Evolutionary conservation across 1,139 yeast genomes (phyloP).

Genomic region (Yamadazyma pseudoaaseri): DNA sequence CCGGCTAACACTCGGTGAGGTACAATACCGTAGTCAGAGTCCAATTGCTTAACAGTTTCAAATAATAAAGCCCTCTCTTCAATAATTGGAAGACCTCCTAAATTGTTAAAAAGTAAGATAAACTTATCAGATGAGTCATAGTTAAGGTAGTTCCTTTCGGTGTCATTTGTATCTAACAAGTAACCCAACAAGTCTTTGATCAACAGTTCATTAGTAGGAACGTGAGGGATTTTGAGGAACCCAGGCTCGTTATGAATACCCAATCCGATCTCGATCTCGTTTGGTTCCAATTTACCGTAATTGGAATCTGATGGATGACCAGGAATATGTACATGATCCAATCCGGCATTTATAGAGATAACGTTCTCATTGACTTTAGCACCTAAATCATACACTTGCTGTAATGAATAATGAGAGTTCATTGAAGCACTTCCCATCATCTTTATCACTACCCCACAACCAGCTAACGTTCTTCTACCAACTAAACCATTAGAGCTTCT

Average conservation of each 20-base stretch:
- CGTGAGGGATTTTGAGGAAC: conserved; percentile 32
- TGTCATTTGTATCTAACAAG: conserved; percentile 37
- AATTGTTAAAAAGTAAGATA: conserved; percentile 46
- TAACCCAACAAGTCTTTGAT: conserved; percentile 34
- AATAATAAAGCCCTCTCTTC: conserved; percentile 32
- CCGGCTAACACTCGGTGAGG: conserved; percentile 47
- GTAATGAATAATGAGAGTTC: conserved; percentile 30
- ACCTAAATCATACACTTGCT: conserved; percentile 36
- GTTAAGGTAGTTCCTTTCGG: conserved; percentile 41
- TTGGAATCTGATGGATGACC: conserved; percentile 34
- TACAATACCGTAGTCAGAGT: conserved; percentile 29
- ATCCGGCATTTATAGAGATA: conserved; percentile 51
- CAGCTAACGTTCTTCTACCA: conserved; percentile 52
- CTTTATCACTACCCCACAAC: conserved; percentile 43
- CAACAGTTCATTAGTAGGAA: conserved; percentile 44
- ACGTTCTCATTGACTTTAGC: conserved; percentile 31
- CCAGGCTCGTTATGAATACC: conserved; percentile 60
- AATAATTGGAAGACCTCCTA: conserved; percentile 51
- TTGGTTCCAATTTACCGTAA: conserved; percentile 31
- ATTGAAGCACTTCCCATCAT: conserved; percentile 45
- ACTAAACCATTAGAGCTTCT: conserved; percentile 41
- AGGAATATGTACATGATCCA: conserved; percentile 52
- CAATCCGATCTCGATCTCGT: conserved; percentile 47
- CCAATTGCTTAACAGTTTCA: conserved; percentile 28
- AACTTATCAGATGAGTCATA: conserved; percentile 36